Evolutionary conservation across 345 rosid genomes (phyloP), one percentile per base, ranked within the genome.

Genomic region (Viola odorata): DNA sequence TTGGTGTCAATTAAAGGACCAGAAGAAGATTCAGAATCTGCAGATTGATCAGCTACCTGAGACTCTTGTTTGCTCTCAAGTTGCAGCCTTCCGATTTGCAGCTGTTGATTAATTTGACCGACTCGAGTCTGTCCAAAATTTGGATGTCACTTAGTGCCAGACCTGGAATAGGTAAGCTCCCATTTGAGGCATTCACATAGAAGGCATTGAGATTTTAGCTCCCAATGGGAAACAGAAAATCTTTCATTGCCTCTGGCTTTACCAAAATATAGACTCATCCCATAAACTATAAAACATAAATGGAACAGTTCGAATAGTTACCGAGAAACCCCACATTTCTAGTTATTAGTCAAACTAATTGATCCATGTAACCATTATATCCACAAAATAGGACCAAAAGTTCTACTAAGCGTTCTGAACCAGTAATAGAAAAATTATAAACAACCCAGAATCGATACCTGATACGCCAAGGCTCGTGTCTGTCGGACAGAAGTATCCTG

Each of bases 71-170:
- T 60, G 53, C 69, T 76, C 64, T 57, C 76, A 14, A 64, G 63
- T 61, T 84, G 85, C 41, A 74, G 69, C 68, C 48, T 70, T 77
- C 91, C 90, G 0, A 77, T 81, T 59, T 76, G 77, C 78, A 94
- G 75, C 76, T 64, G 89, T 37, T 68, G 80, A 2, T 70, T 65
- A 55, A 94, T 86, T 71, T 94, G 97, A 78, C 82, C 89, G 69
- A 90, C 75, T 53, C 99, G 96, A 82, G 84, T 88, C 99, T 90
- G 96, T 83, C 80, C 90, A 83, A 80, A 84, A 86, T 79, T 77
- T 69, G 76, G 62, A 77, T 77, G 81, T 84, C 87, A 83, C 87
- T 85, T 77, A 87, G 67, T 69, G 32, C 11, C 64, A 81, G 75
- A 82, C 85, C 87, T 83, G 82, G 88, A 76, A 83, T 57, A 64